Evolutionary conservation across 352 stramenopile species (phyloP), one percentile per base, ranked within the genome.

Genomic region (Phytophthora fragariae): DNA sequence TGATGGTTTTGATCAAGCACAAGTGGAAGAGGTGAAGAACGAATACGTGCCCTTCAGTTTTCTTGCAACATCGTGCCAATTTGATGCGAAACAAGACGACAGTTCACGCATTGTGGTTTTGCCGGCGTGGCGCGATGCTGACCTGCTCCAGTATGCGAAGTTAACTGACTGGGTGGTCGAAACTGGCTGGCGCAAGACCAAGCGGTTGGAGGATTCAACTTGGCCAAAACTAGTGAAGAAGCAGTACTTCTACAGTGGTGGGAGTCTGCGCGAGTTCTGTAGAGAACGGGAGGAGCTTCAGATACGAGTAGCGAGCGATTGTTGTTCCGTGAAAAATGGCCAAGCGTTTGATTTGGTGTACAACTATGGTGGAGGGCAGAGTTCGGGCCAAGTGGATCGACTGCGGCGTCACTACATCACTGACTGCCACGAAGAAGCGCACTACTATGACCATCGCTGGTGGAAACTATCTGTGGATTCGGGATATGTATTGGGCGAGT

Each of bases 201-300:
- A 68, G 39, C 11, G 9, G 17, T 14, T 21, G 19, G 19, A 27
- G 54, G 41, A 66, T 5, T 27, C 65, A 62, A 29, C 65, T 31
- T 70, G 2, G 39, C 31, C 14, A 44, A 74, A 70, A 70, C 50
- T 74, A 33, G 68, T 70, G 46, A 54, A 61, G 47, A 53, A 74
- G 53, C 59, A 74, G 54, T 62, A 70, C 39, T 75, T 71, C 57
- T 75, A 71, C 68, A 63, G 55, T 70, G 68, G 68, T 58, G 68
- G 68, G 47, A 71, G 62, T 67, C 31, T 75, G 68, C 68, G 68
- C 15, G 62, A 75, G n/a, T 75, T 75, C 8, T 63, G 56, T 56
- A 71, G 17, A 21, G 50, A 15, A 15, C 60, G 54, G 0, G 19
- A 67, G 37, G 1, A 6, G 47, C 49, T 75, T 1, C 35, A 50